A percentile compares a stretch with the other conserved stretches of the same genome.
Conservation (phyloP, 306 rosid genomes). For the Lithocarpus polystachyus region DNA sequence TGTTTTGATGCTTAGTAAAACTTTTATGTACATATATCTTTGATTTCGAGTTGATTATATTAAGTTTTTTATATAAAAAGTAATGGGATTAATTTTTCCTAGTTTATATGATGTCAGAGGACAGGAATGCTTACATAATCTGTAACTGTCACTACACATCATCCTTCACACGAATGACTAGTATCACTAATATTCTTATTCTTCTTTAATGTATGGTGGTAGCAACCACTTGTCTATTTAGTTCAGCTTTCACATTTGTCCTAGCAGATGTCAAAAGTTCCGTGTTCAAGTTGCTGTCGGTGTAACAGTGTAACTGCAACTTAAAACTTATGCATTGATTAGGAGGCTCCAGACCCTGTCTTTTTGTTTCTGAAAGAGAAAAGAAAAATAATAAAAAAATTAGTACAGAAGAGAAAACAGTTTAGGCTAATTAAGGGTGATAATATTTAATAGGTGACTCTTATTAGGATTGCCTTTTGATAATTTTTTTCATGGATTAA, state of each 20-base stretch:
- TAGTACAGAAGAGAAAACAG: background rate
- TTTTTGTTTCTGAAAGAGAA: background rate
- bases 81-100: background rate
- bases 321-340: background rate
- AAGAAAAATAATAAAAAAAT: background rate
- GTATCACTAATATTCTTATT: background rate
- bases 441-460: background rate
- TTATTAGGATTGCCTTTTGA: background rate
- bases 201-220: background rate
- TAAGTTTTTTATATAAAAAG: background rate
- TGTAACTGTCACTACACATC: background rate
- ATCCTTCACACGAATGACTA: background rate
- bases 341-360: background rate
- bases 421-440: background rate
- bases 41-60: background rate
- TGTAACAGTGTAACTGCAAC: background rate
- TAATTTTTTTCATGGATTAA: background rate
- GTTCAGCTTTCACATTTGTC: background rate
- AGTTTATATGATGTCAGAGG: background rate
- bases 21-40: background rate
- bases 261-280: background rate
- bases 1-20: background rate
- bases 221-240: background rate
- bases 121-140: background rate
- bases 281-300: background rate